Evolutionary conservation across 176 grass and related monocot species (phyloP).

Genomic region (Dendrocalamus sinicus): DNA sequence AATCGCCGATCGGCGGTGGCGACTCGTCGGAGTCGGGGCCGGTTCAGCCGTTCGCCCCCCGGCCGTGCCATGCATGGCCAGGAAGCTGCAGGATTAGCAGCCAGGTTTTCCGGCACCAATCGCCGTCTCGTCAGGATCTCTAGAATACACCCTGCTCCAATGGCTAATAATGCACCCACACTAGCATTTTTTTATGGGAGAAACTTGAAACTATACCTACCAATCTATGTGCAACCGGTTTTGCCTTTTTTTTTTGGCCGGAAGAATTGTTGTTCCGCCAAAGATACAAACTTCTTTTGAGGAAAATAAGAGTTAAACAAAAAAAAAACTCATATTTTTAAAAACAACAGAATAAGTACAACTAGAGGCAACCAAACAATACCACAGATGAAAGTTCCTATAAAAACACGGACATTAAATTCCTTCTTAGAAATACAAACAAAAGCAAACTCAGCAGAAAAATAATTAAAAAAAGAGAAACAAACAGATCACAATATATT

Average conservation of each 20-base stretch:
- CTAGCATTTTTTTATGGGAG: background rate
- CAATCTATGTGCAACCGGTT: background rate
- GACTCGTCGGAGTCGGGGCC: too few species aligned
- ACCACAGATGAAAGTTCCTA: too few species aligned
- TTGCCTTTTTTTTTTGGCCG: background rate
- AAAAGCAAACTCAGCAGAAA: background rate
- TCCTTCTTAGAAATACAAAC: background rate
- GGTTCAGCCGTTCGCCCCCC: too few species aligned
- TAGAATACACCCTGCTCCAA: constrained; percentile 26
- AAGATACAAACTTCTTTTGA: background rate
- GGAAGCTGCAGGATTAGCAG: background rate
- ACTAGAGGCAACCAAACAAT: too few species aligned
- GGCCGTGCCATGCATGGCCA: background rate
- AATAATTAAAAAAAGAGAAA: background rate
- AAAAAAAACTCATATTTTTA: too few species aligned
- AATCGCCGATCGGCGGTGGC: background rate
- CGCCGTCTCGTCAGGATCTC: too few species aligned
- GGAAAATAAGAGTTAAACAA: background rate
- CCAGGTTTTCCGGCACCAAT: constrained; percentile 29
- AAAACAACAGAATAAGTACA: too few species aligned
- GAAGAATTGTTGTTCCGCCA: background rate
- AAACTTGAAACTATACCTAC: background rate
- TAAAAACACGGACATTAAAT: background rate
- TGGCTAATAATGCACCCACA: constrained; percentile 11
- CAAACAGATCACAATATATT: constrained; percentile 36